A percentile compares a stretch with the other conserved stretches of the same genome.
These are phyloP conservation scores for Tolypocladium ophioglossoides DNA, from an alignment of 2,329 filamentous ascomycete species.

Conservation along the genomic window DNA sequence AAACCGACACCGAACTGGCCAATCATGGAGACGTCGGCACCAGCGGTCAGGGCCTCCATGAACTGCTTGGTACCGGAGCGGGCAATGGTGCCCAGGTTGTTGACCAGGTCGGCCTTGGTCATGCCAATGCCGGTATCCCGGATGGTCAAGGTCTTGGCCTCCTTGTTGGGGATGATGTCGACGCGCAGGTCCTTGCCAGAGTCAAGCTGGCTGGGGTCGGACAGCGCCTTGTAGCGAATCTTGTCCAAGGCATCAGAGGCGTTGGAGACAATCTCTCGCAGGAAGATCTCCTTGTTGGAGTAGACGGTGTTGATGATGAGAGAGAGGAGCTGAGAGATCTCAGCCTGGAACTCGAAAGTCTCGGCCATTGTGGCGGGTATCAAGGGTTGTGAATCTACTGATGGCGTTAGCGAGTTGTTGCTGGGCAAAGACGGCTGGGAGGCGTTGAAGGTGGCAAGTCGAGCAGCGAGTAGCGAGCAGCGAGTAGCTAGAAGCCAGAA, in stretches of 20 bases:
- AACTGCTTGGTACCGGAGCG: constrained; percentile 99
- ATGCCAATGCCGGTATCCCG: constrained; percentile 98
- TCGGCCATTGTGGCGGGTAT: constrained; percentile 68
- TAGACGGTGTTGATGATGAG: constrained; percentile 99
- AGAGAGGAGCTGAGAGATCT: constrained; percentile 99
- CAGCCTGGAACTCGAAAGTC: constrained; percentile 99
- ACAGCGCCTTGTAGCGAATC: constrained; percentile 97
- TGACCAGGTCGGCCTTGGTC: constrained; percentile 99
- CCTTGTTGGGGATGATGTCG: constrained; percentile 98
- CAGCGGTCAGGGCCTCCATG: constrained; percentile 97
- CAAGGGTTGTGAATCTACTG: constrained; percentile 14
- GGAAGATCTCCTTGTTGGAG: constrained; percentile 99
- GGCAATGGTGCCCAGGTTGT: constrained; percentile 99
- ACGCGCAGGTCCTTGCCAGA: constrained; percentile 95
- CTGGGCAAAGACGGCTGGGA: neutral
- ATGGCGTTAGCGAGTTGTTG: neutral
- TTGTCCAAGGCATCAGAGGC: constrained; percentile 98
- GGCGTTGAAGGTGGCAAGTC: neutral
- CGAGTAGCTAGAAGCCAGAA: too few relatives aligned
- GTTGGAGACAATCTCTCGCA: constrained; percentile 97
- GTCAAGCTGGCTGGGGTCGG: constrained; percentile 95
- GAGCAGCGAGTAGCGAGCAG: too few relatives aligned
- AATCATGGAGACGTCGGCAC: constrained; percentile 99
- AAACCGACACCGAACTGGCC: constrained; percentile 99
- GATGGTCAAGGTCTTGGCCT: constrained; percentile 94